Conservation (phyloP, 2,329 filamentous ascomycete genomes). For the Penicillium sp. region DNA sequence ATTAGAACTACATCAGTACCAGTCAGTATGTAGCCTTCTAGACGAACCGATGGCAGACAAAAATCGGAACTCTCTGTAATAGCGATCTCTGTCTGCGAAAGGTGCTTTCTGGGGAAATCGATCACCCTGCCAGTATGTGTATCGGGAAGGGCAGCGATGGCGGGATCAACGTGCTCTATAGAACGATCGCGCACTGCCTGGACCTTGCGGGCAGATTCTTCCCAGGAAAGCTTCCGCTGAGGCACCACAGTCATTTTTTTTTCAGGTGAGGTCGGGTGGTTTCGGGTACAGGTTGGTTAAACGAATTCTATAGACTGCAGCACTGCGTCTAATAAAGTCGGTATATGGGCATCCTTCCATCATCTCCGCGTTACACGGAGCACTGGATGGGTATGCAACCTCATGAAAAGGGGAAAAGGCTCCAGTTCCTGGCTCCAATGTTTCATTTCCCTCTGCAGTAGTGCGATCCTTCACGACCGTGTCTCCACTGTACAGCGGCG, state of each 20-base stretch:
- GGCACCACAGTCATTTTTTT: not conserved
- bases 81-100: constrained; percentile 49
- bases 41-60: not conserved
- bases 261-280: not conserved
- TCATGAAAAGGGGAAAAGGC: not conserved
- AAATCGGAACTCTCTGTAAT: constrained; percentile 50
- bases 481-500: no score
- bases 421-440: not conserved
- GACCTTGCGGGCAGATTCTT: not conserved
- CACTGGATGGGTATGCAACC: not conserved
- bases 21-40: not conserved
- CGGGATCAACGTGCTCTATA: not conserved
- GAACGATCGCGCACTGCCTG: not conserved
- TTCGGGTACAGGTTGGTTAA: not conserved
- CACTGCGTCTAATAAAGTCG: not conserved
- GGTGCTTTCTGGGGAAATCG: constrained; percentile 46
- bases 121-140: constrained; percentile 5
- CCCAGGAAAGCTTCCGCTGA: not conserved
- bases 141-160: constrained; percentile 16
- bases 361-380: not conserved
- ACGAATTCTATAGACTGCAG: not conserved
- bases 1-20: no score
- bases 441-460: not conserved
- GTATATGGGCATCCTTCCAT: not conserved
- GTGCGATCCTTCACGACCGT: no score